Base-by-base conservation (phyloP, 2,329 filamentous ascomycete species). In the Parafenestella ontariensis region DNA sequence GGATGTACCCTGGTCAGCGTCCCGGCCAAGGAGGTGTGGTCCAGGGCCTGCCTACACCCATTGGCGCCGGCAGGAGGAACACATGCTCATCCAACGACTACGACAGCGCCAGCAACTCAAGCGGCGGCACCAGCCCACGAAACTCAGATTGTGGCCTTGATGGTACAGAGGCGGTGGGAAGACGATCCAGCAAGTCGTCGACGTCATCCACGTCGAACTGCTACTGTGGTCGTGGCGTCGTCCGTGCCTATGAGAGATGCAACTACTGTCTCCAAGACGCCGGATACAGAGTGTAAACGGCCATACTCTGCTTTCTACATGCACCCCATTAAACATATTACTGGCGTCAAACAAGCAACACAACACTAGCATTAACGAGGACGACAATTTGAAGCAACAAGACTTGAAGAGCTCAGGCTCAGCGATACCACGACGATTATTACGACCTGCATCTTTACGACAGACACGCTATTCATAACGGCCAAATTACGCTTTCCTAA, bases 1-100 rank as follows among this genome's bases (percentile, higher is more conserved):
- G 94, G 74, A 96, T 96, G 92, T 86, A 85, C 61, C 86, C 80
- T 71, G 71, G 83, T 65, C 68, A 86, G 77, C 61, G 83, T 74
- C 79, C 83, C 70, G 75, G 83, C 75, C 72, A 84, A 75, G 63
- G 81, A 75, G 76, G 77, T 18, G 77, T 84, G 20, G 78, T 86
- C 39, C 86, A 89, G 74, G 86, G 86, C 5, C 76, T 87, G 21
- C 86, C 86, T 1, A 85, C 87, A 53, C 85, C 86, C 26, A 88
- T 88, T 74, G 86, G 86, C 40, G 84, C 83, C 11, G 86, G 86
- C 21, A 75, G 85, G 57, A 78, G 81, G 60, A 74, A 76, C 56
- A 81, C 81, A 41, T 78, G 78, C 36, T 74, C 72, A n/a, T 76
- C 71, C 36, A 77, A 77, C 56, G 82, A 81, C 53, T 80, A 83